Base-by-base conservation (phyloP, 352 stramenopile species). In the Globisporangium nodosum region DNA sequence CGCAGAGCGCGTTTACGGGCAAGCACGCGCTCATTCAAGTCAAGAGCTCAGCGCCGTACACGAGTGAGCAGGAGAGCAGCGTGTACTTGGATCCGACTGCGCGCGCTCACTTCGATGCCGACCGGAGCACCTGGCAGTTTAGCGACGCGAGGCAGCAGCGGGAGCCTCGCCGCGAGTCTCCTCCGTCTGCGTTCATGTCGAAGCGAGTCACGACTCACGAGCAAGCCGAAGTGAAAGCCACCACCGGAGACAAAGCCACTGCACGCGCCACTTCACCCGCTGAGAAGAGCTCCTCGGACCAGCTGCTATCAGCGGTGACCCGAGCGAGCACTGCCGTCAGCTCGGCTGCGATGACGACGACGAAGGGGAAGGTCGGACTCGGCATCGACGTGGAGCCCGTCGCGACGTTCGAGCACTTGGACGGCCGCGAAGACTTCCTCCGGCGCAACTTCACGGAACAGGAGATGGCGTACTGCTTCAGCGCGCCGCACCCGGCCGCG, bases 381-480 rank as follows among this genome's bases (percentile, higher is more conserved):
- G 83, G 85, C 21, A 79, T 95, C 45, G 85, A 96, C 54, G 84
- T 96, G 35, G 80, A 96, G 70, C 79, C 85, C 1, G 71, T 95
- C 49, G 78, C 80, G 49, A 93, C 85, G 3, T 95, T 96, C 59
- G 82, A 89, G 53, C 83, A 86, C 60, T 64, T 90, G 43, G 69
- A 85, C 48, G 74, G 70, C 33, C 87, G 85, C n/a, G 76, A 92
- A 54, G 82, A 90, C 61, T 94, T 92, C 31, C 83, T 94, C 52
- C 73, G 73, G 7, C 81, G 87, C 64, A 96, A 96, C 77, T 96
- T 96, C 65, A 96, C 86, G 24, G 71, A 91, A 60, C 73, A 83
- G 54, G 87, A 96, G 70, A 88, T 86, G 66, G 76, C 73, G 48
- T 95, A 95, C 69, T 96, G 87, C 76, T 82, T 81, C 63, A 76